Conservation (phyloP, 345 rosid genomes). For the Zanthoxylum bungeanum region DNA sequence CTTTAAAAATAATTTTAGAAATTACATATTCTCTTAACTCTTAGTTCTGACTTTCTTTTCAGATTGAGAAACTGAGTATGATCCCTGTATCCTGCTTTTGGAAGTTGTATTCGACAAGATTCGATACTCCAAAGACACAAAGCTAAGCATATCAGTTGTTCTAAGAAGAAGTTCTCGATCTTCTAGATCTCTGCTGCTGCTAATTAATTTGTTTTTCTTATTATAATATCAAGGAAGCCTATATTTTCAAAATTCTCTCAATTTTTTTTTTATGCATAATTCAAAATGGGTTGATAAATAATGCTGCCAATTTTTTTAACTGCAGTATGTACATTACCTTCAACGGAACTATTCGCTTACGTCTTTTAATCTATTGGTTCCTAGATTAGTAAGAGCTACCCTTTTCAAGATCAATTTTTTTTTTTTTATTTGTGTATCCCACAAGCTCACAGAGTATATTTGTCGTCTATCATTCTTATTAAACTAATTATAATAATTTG, state of each 20-base stretch:
- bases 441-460: no score
- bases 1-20: background rate
- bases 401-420: no score
- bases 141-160: slow-evolving; percentile 84
- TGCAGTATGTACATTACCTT: slow-evolving; percentile 96
- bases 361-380: slow-evolving; percentile 86
- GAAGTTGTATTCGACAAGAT: slow-evolving; percentile 90
- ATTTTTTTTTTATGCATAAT: background rate
- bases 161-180: slow-evolving; percentile 23
- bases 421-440: no score
- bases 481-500: background rate
- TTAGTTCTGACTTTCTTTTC: slow-evolving; percentile 23
- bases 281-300: background rate
- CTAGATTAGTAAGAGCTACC: no score
- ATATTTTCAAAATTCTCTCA: background rate
- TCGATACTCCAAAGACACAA: slow-evolving; percentile 91
- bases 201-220: background rate
- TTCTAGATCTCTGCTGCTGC: background rate
- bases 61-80: slow-evolving; percentile 97
- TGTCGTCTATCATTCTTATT: background rate
- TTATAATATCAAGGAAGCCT: background rate
- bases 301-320: slow-evolving; percentile 12
- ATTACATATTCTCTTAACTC: slow-evolving; percentile 13
- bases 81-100: slow-evolving; percentile 95
- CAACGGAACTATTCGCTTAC: slow-evolving; percentile 78